Evolutionary conservation across 768 basidiomycete genomes (phyloP), one percentile per base, ranked within the genome.

Genomic region (Dentipellis sp.): DNA sequence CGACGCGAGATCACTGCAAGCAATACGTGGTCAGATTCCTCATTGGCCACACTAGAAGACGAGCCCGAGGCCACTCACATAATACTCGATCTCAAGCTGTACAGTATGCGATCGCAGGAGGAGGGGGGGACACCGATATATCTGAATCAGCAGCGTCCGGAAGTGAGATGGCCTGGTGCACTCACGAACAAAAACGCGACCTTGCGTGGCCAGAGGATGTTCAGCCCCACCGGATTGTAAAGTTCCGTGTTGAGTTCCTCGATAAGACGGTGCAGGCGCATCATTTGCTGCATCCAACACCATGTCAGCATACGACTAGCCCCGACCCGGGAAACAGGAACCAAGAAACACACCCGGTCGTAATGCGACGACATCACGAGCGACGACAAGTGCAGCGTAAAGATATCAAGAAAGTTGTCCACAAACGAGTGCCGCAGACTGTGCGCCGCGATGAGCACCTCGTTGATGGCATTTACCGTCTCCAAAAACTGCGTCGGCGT

Each of bases 31-130:
- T 10, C 22, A 9, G 37, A 23, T 12, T 19, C 12, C 14, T 4
- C 34, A 10, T 40, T n/a, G 59, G 45, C 7, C 14, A 23, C 12
- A 36, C 9, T 17, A 0, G 4, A 56, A 54, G 19, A 29, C 29
- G 6, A n/a, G 4, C 35, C 19, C 22, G 19, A 42, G 34, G 11
- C 45, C 40, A 79, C 88, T 73, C 54, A 90, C 88, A 71, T 93
- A 94, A 72, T 93, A 94, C 65, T 97, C 94, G 57, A 97, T 90
- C 74, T 97, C 94, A 63, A 97, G 78, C 94, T 97, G 63, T 11
- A 11, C 53, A 36, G 29, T 6, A 29, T n/a, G 58, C 42, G 52
- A 56, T 47, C 49, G 50, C 21, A 47, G 42, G 4, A 17, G 19
- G 29, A 29, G 6, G 29, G 29, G 22, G 16, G 11, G 48, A 17